Percentiles rank a stretch among this genome's conserved stretches.
phyloP scores from a whole-genome alignment of 148 eudicot genomes.

The Heliosperma pusillum region DNA sequence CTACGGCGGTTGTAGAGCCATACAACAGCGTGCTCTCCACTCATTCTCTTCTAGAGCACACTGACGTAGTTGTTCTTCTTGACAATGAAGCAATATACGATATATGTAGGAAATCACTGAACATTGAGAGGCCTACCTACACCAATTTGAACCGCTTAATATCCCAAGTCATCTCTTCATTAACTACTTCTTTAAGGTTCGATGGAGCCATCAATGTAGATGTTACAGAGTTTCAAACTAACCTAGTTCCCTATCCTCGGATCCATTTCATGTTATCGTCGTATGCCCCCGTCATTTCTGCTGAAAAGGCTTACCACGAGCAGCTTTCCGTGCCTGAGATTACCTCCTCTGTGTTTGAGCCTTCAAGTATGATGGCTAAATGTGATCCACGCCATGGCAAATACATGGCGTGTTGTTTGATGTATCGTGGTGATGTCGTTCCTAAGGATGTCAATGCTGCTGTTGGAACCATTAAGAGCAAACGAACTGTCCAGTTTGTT shows the following conservation, averaged over 20 bases:
- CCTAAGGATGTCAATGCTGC: constrained; percentile 41
- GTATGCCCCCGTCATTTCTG: constrained; percentile 38
- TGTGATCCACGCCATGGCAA: constrained; percentile 41
- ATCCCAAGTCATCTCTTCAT: constrained; percentile 36
- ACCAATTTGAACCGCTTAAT: constrained; percentile 39
- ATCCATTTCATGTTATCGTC: constrained; percentile 41
- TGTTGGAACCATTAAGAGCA: constrained; percentile 34
- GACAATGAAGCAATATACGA: constrained; percentile 42
- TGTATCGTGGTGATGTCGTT: constrained; percentile 45
- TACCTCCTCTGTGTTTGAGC: constrained; percentile 37
- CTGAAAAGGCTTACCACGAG: constrained; percentile 39
- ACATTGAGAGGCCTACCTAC: constrained; percentile 40
- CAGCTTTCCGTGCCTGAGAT: constrained; percentile 39
- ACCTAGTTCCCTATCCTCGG: constrained; percentile 38
- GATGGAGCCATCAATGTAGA: constrained; percentile 43
- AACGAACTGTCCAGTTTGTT: constrained; percentile 38
- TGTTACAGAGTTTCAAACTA: constrained; percentile 38
- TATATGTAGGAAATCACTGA: constrained; percentile 32
- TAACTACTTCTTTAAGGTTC: constrained; percentile 38
- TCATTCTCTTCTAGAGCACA: constrained; percentile 37
- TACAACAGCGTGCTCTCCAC: constrained; percentile 39
- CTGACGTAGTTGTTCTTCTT: constrained; percentile 35
- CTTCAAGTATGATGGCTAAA: constrained; percentile 41
- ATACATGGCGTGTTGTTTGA: constrained; percentile 42
- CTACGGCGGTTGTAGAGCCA: constrained; percentile 41